Evolutionary conservation across 371 early-diverging fungal species (phyloP).

Genomic region (Zancudomyces culisetae): DNA sequence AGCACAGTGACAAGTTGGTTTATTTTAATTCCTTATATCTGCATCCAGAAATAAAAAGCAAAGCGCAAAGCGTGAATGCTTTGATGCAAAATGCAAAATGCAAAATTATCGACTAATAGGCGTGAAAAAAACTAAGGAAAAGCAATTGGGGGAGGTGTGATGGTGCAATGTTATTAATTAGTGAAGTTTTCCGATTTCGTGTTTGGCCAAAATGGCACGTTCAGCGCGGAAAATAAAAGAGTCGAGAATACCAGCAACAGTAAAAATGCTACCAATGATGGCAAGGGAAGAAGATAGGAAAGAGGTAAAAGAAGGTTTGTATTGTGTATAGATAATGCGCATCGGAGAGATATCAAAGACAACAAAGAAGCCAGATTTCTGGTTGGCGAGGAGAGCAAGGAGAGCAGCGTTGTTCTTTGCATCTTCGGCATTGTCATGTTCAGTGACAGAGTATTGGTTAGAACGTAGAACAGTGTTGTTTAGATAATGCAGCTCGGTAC

Average conservation of each 20-base stretch:
- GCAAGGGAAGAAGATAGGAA: constrained; percentile 83
- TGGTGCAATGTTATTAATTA: too few relatives aligned
- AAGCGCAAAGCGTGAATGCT: too few relatives aligned
- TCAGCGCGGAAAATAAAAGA: constrained; percentile 73
- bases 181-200: constrained; percentile 60
- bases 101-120: too few relatives aligned
- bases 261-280: constrained; percentile 87
- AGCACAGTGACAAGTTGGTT: too few relatives aligned
- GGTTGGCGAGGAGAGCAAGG: not conserved
- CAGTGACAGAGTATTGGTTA: constrained; percentile 88
- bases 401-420: not conserved
- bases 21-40: too few relatives aligned
- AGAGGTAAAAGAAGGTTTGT: constrained; percentile 57
- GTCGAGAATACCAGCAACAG: constrained; percentile 87
- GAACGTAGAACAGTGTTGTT: constrained; percentile 44
- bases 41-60: too few relatives aligned
- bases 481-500: constrained; percentile 53
- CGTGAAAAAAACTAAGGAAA: too few relatives aligned
- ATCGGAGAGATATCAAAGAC: constrained; percentile 93
- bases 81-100: too few relatives aligned
- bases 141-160: too few relatives aligned
- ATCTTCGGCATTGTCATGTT: constrained; percentile 36
- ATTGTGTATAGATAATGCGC: constrained; percentile 72
- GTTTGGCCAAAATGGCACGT: constrained; percentile 53
- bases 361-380: constrained; percentile 62